Evolutionary conservation across 768 basidiomycete species (phyloP).

Genomic region (Boletus pseudo-olivaceus): DNA sequence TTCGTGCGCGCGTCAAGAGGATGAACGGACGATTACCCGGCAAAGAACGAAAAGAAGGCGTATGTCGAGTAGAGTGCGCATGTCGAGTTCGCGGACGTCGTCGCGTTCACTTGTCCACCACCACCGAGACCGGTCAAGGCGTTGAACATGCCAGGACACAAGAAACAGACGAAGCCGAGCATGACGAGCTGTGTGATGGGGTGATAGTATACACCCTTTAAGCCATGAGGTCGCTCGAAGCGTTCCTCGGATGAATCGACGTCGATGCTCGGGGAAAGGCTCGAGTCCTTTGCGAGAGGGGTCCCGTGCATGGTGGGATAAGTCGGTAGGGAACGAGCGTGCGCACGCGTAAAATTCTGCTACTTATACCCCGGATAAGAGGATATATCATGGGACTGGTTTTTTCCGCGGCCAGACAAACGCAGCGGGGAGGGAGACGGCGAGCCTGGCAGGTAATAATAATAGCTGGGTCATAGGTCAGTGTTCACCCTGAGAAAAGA

Average conservation of each 20-base stretch:
- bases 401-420: background rate
- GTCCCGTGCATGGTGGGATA: background rate
- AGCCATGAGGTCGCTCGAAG: constrained; percentile 44
- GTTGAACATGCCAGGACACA: constrained; percentile 65
- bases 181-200: constrained; percentile 57
- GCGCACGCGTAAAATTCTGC: background rate
- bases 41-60: constrained; percentile 56
- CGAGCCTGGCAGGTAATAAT: background rate
- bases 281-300: constrained; percentile 2
- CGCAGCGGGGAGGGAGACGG: background rate
- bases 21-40: constrained; percentile 45
- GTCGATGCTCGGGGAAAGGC: background rate
- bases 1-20: background rate
- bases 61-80: constrained; percentile 62
- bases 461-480: constrained; percentile 1
- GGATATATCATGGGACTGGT: background rate
- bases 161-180: constrained; percentile 65
- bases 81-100: constrained; percentile 67
- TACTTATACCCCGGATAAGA: constrained; percentile 6
- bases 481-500: background rate
- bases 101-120: constrained; percentile 66
- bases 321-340: background rate
- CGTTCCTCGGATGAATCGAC: constrained; percentile 16
- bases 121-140: constrained; percentile 74
- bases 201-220: constrained; percentile 55